phyloP scores from a whole-genome alignment of 805 yeast species.

The Lachancea sp. region DNA sequence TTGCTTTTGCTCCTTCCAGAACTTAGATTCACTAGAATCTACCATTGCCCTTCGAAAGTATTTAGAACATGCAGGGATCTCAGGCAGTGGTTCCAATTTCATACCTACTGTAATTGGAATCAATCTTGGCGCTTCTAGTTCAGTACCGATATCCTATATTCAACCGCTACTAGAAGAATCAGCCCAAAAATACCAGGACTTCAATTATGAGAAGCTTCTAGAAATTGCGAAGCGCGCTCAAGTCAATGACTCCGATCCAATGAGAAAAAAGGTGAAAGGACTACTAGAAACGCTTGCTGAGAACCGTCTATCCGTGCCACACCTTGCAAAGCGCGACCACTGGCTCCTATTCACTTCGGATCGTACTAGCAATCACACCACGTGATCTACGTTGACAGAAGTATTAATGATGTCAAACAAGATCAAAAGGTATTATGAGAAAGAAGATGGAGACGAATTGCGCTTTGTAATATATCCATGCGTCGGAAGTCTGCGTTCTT shows the following conservation, averaged over 20 bases:
- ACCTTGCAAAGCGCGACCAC: conserved; percentile 8
- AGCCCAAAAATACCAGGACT: conserved; percentile 18
- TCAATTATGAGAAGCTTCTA: conserved; percentile 24
- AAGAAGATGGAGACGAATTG: background rate
- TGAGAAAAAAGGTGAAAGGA: conserved; percentile 10
- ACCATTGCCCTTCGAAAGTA: conserved; percentile 2
- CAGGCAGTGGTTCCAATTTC: background rate
- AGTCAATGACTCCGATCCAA: conserved; percentile 4
- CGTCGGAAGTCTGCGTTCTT: conserved; percentile 1
- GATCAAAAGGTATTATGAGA: too few relatives aligned
- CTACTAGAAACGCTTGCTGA: conserved; percentile 17
- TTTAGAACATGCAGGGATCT: background rate
- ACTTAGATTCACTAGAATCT: background rate
- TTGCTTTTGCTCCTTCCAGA: conserved; percentile 4
- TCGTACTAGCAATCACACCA: background rate
- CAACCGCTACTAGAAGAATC: conserved; percentile 24
- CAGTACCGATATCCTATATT: conserved; percentile 11
- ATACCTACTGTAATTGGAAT: conserved; percentile 3
- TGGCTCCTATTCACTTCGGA: conserved; percentile 18
- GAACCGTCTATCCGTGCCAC: conserved; percentile 14
- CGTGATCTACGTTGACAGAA: background rate
- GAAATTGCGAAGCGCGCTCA: conserved; percentile 18
- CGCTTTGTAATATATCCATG: background rate
- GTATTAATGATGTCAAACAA: too few relatives aligned
- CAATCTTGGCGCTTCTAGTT: background rate